These are phyloP conservation scores for Penicillium samsonianum DNA, from an alignment of 495 filamentous ascomycete species.

Conservation along the genomic window DNA sequence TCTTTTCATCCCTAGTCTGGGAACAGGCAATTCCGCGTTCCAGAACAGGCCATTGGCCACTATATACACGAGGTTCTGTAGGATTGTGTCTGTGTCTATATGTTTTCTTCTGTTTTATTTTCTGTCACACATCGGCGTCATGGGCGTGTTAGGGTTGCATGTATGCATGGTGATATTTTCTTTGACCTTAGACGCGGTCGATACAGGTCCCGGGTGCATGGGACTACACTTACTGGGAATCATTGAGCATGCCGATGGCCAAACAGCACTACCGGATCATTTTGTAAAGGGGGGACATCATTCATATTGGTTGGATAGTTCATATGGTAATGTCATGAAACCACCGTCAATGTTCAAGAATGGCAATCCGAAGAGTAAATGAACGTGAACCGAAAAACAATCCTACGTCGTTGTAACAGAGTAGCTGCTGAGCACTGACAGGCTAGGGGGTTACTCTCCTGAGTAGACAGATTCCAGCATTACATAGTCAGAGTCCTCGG, in stretches of 20 bases:
- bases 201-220: slow-evolving; percentile 11
- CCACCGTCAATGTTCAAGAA: not conserved
- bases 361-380: not conserved
- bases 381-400: not conserved
- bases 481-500: too few relatives aligned
- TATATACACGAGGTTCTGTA: slow-evolving; percentile 22
- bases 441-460: too few relatives aligned
- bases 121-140: slow-evolving; percentile 20
- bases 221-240: slow-evolving; percentile 8
- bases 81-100: slow-evolving; percentile 25
- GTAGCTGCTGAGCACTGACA: too few relatives aligned
- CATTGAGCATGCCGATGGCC: slow-evolving; percentile 4
- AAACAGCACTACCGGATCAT: slow-evolving; percentile 14
- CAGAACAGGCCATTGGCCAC: slow-evolving; percentile 16
- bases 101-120: slow-evolving; percentile 10
- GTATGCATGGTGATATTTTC: slow-evolving; percentile 17
- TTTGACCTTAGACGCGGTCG: slow-evolving; percentile 1
- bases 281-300: slow-evolving; percentile 25
- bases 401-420: not conserved
- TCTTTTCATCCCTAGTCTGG: slow-evolving; percentile 1
- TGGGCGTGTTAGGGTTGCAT: slow-evolving; percentile 18
- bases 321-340: slow-evolving; percentile 27
- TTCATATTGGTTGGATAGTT: slow-evolving; percentile 24
- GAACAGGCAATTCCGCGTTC: slow-evolving; percentile 9
- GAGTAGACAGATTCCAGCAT: too few relatives aligned